Base-by-base conservation (phyloP, 2,329 filamentous ascomycete genomes). In the Epichloe gansuensis region DNA sequence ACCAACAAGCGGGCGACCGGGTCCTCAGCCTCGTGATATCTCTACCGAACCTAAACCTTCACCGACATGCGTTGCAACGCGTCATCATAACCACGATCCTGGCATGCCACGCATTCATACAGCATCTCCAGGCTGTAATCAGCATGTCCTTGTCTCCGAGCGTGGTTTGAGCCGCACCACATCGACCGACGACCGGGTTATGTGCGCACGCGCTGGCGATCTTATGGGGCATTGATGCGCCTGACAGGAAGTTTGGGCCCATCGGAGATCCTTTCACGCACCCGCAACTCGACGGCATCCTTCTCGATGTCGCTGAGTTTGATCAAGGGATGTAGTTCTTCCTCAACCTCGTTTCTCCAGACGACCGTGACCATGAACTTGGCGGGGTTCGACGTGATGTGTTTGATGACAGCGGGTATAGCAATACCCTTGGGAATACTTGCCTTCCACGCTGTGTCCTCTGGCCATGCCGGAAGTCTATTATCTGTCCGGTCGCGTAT, bases 341-440 rank as follows among this genome's bases (percentile, higher is more conserved):
- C 50, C 28, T 39, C 35, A 9, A 46, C 3, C 11, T 3, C 15
- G 13, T 15, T 41, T 5, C 13, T 38, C 44, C 50, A 46, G 12
- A 51, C 23, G 9, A 46, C 50, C 3, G 44, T 46, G 23, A 51
- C 25, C 42, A 46, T 46, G 50, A 17, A 51, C 13, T 51, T 51
- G 4, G 1, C 43, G 13, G 50, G 50, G 9, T 51, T 51, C 4
- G 43, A 3, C 12, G 50, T 51, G 35, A 51, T 46, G 50, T 43
- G 25, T 17, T 35, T 51, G 23, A 50, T 50, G 9, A 50, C 13
- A 3, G 7, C 21, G 1, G 48, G 17, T 9, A 44, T 35, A 13
- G 28, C 2, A 12, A 13, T 8, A 2, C n/a, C 15, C 21, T 38
- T 50, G 8, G 15, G n/a, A 15, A 50, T 45, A 34, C 41, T 45